phyloP scores from a whole-genome alignment of 2,329 filamentous ascomycete species.

The Albophoma yamanashiensis region DNA sequence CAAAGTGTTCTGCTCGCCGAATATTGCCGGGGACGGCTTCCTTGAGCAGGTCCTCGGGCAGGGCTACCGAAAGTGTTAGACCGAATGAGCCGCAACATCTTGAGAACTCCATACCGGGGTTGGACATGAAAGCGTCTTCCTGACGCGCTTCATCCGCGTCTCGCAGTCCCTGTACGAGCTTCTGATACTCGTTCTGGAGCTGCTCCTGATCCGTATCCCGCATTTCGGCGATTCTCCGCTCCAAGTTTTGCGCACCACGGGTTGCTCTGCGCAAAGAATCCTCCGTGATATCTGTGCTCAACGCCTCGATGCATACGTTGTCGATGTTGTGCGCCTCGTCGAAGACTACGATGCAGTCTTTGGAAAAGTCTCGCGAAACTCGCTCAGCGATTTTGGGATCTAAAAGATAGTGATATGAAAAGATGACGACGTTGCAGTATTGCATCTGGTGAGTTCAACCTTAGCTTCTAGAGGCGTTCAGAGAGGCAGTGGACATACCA shows the following conservation, averaged over 20 bases:
- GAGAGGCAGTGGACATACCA: slow-evolving; percentile 43
- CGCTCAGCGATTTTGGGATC: slow-evolving; percentile 96
- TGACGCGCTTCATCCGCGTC: slow-evolving; percentile 82
- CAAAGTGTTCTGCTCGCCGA: slow-evolving; percentile 87
- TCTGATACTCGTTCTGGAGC: slow-evolving; percentile 88
- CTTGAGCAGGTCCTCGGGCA: slow-evolving; percentile 88
- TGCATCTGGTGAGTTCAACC: slow-evolving; percentile 56
- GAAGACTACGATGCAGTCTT: slow-evolving; percentile 97
- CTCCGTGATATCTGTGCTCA: slow-evolving; percentile 94
- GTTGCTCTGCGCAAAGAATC: slow-evolving; percentile 88
- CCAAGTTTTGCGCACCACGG: slow-evolving; percentile 80
- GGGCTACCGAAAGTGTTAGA: slow-evolving; percentile 34
- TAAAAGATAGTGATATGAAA: slow-evolving; percentile 96
- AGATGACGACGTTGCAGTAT: slow-evolving; percentile 98
- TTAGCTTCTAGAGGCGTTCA: background rate
- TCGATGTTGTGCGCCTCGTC: slow-evolving; percentile 99
- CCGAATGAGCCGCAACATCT: background rate
- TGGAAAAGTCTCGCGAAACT: slow-evolving; percentile 90
- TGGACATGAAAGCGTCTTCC: slow-evolving; percentile 95
- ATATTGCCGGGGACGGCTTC: slow-evolving; percentile 97
- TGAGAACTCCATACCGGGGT: slow-evolving; percentile 46
- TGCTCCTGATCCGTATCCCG: slow-evolving; percentile 92
- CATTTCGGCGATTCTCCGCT: slow-evolving; percentile 87
- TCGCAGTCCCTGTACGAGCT: slow-evolving; percentile 82
- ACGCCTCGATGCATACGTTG: slow-evolving; percentile 95